These are phyloP conservation scores for Dalbergia cultrata DNA, from an alignment of 306 rosid genomes.

Conservation along the genomic window DNA sequence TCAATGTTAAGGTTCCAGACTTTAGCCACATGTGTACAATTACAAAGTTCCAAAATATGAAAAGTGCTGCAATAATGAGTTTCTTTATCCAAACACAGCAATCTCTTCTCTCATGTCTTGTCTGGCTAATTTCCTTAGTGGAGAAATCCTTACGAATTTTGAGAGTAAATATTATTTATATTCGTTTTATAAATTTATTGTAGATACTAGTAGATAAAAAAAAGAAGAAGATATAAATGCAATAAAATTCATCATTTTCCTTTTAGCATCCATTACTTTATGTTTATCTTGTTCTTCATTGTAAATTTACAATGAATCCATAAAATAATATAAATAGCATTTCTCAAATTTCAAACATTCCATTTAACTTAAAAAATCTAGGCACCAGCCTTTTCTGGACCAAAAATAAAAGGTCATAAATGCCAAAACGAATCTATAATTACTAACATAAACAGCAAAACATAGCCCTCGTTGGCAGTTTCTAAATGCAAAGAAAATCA, in stretches of 20 bases:
- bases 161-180: too few species aligned
- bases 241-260: too few species aligned
- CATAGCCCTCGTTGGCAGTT: slow-evolving; percentile 14
- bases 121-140: too few species aligned
- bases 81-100: neutral
- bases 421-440: neutral
- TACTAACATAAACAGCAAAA: slow-evolving; percentile 31
- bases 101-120: neutral
- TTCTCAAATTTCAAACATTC: neutral
- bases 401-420: slow-evolving; percentile 2
- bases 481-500: slow-evolving; percentile 39
- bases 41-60: slow-evolving; percentile 25
- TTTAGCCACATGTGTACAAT: neutral
- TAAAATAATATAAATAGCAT: neutral
- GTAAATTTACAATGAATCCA: too few species aligned
- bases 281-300: too few species aligned
- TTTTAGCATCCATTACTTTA: too few species aligned
- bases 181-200: too few species aligned
- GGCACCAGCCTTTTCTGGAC: slow-evolving; percentile 14
- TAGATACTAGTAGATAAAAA: too few species aligned
- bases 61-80: neutral
- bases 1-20: slow-evolving; percentile 40
- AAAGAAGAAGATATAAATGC: too few species aligned
- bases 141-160: too few species aligned
- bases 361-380: neutral